Evolutionary conservation across 768 basidiomycete genomes (phyloP).

Genomic region (Boletus insuetus): DNA sequence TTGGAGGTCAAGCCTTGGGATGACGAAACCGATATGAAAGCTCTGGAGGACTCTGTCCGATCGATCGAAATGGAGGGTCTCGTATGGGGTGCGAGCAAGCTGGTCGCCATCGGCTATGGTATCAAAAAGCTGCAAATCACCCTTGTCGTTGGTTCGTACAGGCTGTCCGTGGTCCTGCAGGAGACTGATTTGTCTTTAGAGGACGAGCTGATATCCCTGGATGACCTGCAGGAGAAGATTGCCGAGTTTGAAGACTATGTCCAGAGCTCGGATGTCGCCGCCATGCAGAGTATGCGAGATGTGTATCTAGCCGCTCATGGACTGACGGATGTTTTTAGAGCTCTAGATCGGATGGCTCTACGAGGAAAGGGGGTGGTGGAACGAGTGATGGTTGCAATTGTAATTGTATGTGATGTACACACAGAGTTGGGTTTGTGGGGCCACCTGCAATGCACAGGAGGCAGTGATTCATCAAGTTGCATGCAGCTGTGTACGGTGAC

Average conservation of each 20-base stretch:
- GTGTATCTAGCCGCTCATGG: not conserved
- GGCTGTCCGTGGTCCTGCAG: not conserved
- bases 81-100: slow-evolving; percentile 92
- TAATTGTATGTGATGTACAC: not conserved
- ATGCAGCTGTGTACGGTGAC: slow-evolving; percentile 21
- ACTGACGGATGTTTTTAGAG: slow-evolving; percentile 18
- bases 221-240: slow-evolving; percentile 91
- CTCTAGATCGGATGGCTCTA: slow-evolving; percentile 11
- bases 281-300: slow-evolving; percentile 76
- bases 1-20: slow-evolving; percentile 99
- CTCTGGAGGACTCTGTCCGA: slow-evolving; percentile 78
- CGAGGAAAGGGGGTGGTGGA: not conserved
- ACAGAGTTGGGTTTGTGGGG: not conserved
- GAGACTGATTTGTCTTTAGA: slow-evolving; percentile 44
- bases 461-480: not conserved
- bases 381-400: slow-evolving; percentile 7
- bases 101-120: slow-evolving; percentile 90
- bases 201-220: slow-evolving; percentile 92
- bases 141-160: slow-evolving; percentile 51
- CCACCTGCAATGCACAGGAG: no score
- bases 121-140: slow-evolving; percentile 89
- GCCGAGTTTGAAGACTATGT: slow-evolving; percentile 83
- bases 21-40: slow-evolving; percentile 96
- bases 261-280: slow-evolving; percentile 88
- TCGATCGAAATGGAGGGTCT: slow-evolving; percentile 88